A percentile compares a stretch with the other conserved stretches of the same genome.
phyloP scores from a whole-genome alignment of 2,329 filamentous ascomycete species.

The Leptographium flavum region DNA sequence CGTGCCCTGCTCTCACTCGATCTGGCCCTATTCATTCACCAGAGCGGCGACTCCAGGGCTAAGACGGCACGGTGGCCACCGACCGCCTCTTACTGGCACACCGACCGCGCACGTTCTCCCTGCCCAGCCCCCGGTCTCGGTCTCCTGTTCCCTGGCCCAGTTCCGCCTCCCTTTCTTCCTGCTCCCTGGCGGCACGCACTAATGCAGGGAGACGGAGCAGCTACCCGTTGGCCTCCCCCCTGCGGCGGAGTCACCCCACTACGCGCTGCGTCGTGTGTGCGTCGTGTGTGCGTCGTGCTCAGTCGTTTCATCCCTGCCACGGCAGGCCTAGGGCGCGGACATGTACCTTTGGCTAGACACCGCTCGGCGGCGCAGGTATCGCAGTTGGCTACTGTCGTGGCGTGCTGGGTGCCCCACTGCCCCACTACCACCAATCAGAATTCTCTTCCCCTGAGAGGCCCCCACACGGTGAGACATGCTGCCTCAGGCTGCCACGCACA shows the following conservation, averaged over 20 bases:
- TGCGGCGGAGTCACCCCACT: background rate
- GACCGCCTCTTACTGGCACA: background rate
- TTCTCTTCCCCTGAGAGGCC: background rate
- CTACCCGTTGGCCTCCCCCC: background rate
- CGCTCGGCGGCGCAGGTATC: too few relatives aligned
- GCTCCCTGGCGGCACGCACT: background rate
- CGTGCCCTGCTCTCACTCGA: background rate
- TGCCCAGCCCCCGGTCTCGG: background rate
- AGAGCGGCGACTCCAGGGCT: background rate
- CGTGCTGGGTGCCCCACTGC: background rate
- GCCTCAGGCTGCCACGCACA: conserved; percentile 9
- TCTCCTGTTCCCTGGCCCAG: background rate
- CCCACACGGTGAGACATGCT: background rate
- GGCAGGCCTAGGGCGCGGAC: background rate
- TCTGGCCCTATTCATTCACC: background rate
- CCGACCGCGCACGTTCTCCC: background rate
- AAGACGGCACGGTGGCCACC: background rate
- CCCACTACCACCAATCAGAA: background rate
- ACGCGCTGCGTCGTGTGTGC: too few relatives aligned
- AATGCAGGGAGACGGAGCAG: conserved; percentile 1
- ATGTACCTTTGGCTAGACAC: background rate
- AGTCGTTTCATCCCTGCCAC: background rate
- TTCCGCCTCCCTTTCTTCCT: background rate
- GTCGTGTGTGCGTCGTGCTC: background rate
- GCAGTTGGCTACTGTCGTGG: background rate